Conservation (phyloP, 441 rosid genomes). For the Raphanus hybrid region DNA sequence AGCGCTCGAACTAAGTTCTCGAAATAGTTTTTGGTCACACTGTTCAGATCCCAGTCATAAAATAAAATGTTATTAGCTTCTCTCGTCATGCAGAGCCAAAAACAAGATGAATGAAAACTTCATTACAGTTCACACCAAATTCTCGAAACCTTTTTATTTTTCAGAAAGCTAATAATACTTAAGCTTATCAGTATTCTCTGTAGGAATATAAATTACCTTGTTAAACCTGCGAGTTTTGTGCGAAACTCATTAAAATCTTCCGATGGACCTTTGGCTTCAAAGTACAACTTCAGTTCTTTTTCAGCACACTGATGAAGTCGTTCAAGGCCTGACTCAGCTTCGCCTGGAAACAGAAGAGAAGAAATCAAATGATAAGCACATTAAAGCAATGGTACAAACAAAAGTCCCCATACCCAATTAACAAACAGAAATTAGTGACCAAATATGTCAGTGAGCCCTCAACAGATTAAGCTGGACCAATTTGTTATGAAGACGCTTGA, state of each 20-base stretch:
- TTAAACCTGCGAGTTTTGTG: conserved; percentile 73
- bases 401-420: neutral
- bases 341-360: conserved; percentile 49
- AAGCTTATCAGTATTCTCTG: conserved; percentile 1
- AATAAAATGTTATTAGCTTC: conserved; percentile 20
- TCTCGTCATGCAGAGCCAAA: conserved; percentile 1
- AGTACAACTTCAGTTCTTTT: conserved; percentile 67
- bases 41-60: conserved; percentile 36
- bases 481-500: neutral
- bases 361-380: neutral
- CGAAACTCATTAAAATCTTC: conserved; percentile 76
- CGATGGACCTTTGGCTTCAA: conserved; percentile 52
- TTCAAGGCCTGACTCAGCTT: conserved; percentile 82
- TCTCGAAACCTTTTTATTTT: neutral
- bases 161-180: neutral
- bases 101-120: neutral
- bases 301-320: conserved; percentile 86
- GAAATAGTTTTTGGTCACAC: conserved; percentile 77
- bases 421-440: neutral
- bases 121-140: neutral
- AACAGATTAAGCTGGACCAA: neutral
- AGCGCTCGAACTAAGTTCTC: conserved; percentile 80
- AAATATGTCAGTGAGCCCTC: neutral
- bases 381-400: neutral
- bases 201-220: conserved; percentile 51